phyloP scores from a whole-genome alignment of 1,139 yeast species.

The Casaregolazyma suthepensis region DNA sequence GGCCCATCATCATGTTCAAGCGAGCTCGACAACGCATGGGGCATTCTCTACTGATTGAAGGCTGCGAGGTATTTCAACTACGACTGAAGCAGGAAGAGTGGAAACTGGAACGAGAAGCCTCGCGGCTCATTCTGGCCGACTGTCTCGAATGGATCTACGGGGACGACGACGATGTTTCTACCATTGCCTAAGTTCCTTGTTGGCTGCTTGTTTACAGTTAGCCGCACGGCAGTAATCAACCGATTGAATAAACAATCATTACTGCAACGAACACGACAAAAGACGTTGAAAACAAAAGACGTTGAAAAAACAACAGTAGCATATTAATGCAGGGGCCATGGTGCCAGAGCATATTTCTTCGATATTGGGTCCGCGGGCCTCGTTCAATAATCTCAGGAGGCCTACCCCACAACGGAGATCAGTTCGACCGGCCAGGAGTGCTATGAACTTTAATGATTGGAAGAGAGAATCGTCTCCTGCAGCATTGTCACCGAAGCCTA shows the following conservation, averaged over 20 bases:
- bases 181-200: not conserved
- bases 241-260: not conserved
- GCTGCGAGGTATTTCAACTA: constrained; percentile 62
- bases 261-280: not conserved
- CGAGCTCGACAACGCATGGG: constrained; percentile 52
- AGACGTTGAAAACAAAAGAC: not conserved
- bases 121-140: constrained; percentile 34
- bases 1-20: constrained; percentile 63
- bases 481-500: not conserved
- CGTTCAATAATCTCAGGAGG: constrained; percentile 1
- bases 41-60: constrained; percentile 57
- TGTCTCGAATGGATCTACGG: constrained; percentile 32
- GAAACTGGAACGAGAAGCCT: constrained; percentile 50
- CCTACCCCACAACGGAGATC: not conserved
- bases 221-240: not conserved
- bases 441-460: not conserved
- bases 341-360: not conserved
- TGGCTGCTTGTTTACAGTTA: not conserved
- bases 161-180: constrained; percentile 24
- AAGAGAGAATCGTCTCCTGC: not conserved
- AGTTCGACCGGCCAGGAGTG: constrained; percentile 1
- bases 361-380: constrained; percentile 2
- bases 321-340: not conserved
- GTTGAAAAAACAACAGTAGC: not conserved
- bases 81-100: constrained; percentile 58